phyloP scores from a whole-genome alignment of 495 filamentous ascomycete species.

The Glonium stellatum region DNA sequence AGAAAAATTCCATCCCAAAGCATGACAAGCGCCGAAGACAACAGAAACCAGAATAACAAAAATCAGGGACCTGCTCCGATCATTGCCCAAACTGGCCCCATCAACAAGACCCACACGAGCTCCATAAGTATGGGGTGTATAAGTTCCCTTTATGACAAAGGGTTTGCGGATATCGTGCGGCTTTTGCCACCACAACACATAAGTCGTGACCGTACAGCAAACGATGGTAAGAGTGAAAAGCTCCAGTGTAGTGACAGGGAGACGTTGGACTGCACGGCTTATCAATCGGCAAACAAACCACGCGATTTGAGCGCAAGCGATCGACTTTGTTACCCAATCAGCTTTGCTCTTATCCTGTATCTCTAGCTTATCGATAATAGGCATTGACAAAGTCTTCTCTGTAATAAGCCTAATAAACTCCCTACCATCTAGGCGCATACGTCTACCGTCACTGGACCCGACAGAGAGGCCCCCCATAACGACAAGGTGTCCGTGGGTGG shows the following conservation, averaged over 20 bases:
- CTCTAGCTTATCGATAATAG: not conserved
- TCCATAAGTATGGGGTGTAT: too few species aligned
- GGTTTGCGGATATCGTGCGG: conserved; percentile 1
- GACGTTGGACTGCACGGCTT: conserved; percentile 3
- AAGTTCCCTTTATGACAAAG: too few species aligned
- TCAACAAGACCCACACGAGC: too few species aligned
- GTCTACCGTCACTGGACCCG: not conserved
- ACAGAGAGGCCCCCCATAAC: not conserved
- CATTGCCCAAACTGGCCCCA: not conserved
- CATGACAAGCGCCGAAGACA: not conserved
- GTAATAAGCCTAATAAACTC: not conserved
- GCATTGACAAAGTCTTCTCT: not conserved
- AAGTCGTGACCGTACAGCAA: conserved; percentile 1
- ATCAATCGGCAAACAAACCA: conserved; percentile 4
- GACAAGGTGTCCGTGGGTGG: not conserved
- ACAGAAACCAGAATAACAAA: not conserved
- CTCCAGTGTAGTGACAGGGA: conserved; percentile 8
- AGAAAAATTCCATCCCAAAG: not conserved
- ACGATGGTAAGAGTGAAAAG: conserved; percentile 9
- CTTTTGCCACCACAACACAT: conserved; percentile 4
- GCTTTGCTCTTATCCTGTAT: conserved; percentile 12
- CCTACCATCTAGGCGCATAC: not conserved
- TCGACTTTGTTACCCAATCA: conserved; percentile 3
- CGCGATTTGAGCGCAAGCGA: conserved; percentile 1
- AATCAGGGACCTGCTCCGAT: not conserved